Evolutionary conservation across 2,329 filamentous ascomycete species (phyloP).

Genomic region (Penicillium sp.): DNA sequence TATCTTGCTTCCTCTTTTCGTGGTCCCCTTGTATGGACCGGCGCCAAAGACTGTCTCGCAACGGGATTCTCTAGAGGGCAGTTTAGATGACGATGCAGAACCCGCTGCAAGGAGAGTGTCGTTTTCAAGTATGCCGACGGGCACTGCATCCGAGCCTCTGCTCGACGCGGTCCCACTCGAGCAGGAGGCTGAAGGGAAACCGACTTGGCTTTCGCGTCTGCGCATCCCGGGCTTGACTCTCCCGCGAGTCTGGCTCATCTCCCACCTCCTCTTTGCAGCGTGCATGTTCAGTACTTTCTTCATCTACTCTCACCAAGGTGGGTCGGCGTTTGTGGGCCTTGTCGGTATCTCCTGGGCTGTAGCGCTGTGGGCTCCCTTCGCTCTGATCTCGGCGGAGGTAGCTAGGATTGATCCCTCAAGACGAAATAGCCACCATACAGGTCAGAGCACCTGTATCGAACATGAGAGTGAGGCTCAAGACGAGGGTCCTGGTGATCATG

Average conservation of each 20-base stretch:
- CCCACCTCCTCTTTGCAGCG: constrained; percentile 70
- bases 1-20: constrained; percentile 73
- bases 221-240: constrained; percentile 77
- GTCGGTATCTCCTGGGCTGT: constrained; percentile 88
- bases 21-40: constrained; percentile 63
- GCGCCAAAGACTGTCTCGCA: constrained; percentile 6
- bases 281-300: constrained; percentile 79
- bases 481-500: constrained; percentile 1
- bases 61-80: constrained; percentile 1
- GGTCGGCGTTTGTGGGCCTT: constrained; percentile 67
- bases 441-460: constrained; percentile 4
- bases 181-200: constrained; percentile 12
- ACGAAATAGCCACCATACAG: constrained; percentile 40
- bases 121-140: constrained; percentile 27
- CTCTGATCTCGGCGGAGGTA: constrained; percentile 88
- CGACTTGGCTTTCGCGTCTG: constrained; percentile 50
- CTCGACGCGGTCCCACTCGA: constrained; percentile 16
- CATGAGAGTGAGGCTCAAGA: background rate
- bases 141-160: constrained; percentile 26
- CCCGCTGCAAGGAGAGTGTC: constrained; percentile 24
- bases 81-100: constrained; percentile 12
- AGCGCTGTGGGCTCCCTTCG: constrained; percentile 89
- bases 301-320: constrained; percentile 60
- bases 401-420: constrained; percentile 66
- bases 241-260: constrained; percentile 75